Conservation (phyloP, 2,329 filamentous ascomycete species). For the Penicillium sp. region DNA sequence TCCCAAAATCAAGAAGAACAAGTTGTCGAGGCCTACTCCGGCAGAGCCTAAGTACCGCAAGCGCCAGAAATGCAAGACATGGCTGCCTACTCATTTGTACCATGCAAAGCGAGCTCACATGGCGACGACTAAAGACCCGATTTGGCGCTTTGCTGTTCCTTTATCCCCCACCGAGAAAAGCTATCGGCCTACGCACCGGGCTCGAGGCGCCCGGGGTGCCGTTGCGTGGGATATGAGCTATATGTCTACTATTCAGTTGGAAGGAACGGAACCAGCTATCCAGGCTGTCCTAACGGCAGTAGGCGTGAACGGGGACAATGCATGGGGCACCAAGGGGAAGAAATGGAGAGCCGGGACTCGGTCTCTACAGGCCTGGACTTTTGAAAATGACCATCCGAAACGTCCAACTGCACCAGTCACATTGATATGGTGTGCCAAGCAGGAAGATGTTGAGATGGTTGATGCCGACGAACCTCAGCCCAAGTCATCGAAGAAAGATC, state of each 20-base stretch:
- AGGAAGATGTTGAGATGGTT: conserved; percentile 40
- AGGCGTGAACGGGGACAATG: conserved; percentile 58
- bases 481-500: conserved; percentile 35
- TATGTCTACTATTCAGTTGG: conserved; percentile 78
- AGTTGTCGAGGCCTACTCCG: conserved; percentile 62
- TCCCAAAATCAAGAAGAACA: conserved; percentile 70
- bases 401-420: conserved; percentile 70
- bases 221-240: conserved; percentile 95
- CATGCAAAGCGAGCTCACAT: conserved; percentile 90
- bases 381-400: conserved; percentile 54
- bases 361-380: conserved; percentile 58
- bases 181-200: conserved; percentile 82
- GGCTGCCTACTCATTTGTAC: conserved; percentile 92
- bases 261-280: conserved; percentile 65
- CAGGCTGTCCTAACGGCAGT: conserved; percentile 65
- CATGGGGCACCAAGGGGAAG: conserved; percentile 63
- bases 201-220: conserved; percentile 70
- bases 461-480: conserved; percentile 25
- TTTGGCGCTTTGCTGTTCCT: conserved; percentile 90
- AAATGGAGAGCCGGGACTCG: conserved; percentile 70
- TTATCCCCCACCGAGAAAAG: conserved; percentile 85
- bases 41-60: conserved; percentile 74
- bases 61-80: conserved; percentile 83
- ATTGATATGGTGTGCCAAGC: conserved; percentile 68
- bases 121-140: conserved; percentile 71